Evolutionary conservation across 805 yeast species (phyloP).

Genomic region (Yamadazyma sp.): DNA sequence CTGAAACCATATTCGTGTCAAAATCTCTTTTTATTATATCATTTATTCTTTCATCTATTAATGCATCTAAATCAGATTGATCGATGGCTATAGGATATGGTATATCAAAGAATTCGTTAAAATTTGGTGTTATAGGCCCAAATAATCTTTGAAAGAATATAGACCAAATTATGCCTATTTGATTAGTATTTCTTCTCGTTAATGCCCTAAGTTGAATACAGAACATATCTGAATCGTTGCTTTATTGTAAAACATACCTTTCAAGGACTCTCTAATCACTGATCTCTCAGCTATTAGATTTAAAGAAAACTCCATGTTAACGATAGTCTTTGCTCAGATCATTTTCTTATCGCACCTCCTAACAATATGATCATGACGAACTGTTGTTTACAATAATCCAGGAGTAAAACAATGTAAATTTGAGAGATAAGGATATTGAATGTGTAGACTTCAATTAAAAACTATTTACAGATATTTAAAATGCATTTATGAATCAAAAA

Average conservation of each 20-base stretch:
- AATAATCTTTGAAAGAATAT: conserved; percentile 68
- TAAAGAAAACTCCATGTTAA: conserved; percentile 44
- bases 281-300: conserved; percentile 51
- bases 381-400: too few species aligned
- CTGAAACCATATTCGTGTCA: conserved; percentile 9
- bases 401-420: too few species aligned
- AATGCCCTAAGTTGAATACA: not conserved
- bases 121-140: conserved; percentile 58
- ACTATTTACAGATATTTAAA: too few species aligned
- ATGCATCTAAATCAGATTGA: conserved; percentile 46
- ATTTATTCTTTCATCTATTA: conserved; percentile 36
- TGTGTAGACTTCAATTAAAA: too few species aligned
- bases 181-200: conserved; percentile 11
- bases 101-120: conserved; percentile 53
- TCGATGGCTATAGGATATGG: conserved; percentile 54
- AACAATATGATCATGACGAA: too few species aligned
- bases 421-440: too few species aligned
- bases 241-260: conserved; percentile 44
- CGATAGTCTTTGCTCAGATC: too few species aligned
- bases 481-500: too few species aligned
- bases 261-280: conserved; percentile 51
- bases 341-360: too few species aligned
- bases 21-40: conserved; percentile 28
- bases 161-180: conserved; percentile 57
- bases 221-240: not conserved